Base-by-base conservation (phyloP, 192 early-diverging fungal species). In the Coemansia sp. region DNA sequence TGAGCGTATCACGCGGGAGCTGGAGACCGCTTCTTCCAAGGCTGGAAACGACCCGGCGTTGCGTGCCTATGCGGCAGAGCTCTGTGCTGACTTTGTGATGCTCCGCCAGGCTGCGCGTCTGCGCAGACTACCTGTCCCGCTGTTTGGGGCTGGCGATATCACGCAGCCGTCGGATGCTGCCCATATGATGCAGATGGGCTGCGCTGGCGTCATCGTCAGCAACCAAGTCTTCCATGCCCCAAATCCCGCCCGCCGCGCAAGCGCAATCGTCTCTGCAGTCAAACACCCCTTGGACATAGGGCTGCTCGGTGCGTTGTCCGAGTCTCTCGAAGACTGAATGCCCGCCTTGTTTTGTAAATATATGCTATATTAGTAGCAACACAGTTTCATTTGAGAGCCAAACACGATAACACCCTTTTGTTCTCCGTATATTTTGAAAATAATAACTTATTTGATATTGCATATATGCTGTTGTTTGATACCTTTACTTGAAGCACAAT, bases 81-180 rank as follows among this genome's bases (percentile, higher is more conserved):
- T 54, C 1, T 29, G 52, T 17, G 29, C 52, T 6, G n/a, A 54
- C 52, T 54, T 33, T 30, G 17, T 15, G 13, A n/a, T 31, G 29
- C 29, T 54, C 29, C 30, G 33, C 29, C 52, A 54, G 29, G 52
- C 33, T 11, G 52, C 52, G 2, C 52, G n/a, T 7, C 52, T 54
- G 29, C 29, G 52, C 52, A 85, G 93, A 57, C 74, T 98, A 14
- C 96, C 94, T 17, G 95, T 98, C 41, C 94, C 95, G 65, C 93
- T 97, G 81, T 98, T 97, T 83, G 94, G 94, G 57, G 92, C 94
- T 33, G 96, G 93, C 60, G 94, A 94, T 78, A 85, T 98, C 64
- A 90, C 93, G 31, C 97, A 94, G 54, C 95, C 96, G 34, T 92
- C 94, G n/a, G 96, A 98, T 83, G 94, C 93, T 64, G 96, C 95